A percentile compares a stretch with the other conserved stretches of the same genome.
phyloP scores from a whole-genome alignment of 441 rosid genomes.

The Aquilaria agallochum region DNA sequence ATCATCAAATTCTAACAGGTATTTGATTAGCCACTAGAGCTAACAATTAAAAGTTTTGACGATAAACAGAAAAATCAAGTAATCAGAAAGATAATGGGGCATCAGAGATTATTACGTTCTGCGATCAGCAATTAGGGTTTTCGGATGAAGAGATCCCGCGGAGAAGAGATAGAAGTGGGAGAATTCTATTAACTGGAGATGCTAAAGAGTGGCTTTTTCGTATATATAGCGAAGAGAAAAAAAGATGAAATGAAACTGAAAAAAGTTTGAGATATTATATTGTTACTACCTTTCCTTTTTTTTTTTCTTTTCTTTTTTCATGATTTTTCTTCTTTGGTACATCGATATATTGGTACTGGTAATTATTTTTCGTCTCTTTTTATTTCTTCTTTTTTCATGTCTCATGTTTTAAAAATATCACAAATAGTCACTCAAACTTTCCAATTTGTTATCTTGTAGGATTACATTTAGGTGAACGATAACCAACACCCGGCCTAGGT shows the following conservation, averaged over 20 bases:
- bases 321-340: too few relatives aligned
- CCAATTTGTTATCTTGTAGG: too few relatives aligned
- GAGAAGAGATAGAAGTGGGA: conserved; percentile 29
- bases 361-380: too few relatives aligned
- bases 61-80: conserved; percentile 30
- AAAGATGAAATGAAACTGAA: neutral
- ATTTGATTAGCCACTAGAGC: neutral
- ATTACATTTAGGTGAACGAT: too few relatives aligned
- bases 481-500: too few relatives aligned
- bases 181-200: conserved; percentile 22
- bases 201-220: conserved; percentile 18
- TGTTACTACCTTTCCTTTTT: neutral
- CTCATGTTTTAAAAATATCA: too few relatives aligned
- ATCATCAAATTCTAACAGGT: conserved; percentile 5
- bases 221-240: conserved; percentile 14
- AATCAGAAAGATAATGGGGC: conserved; percentile 10
- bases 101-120: neutral
- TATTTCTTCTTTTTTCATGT: too few relatives aligned
- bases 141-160: conserved; percentile 31
- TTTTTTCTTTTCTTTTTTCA: too few relatives aligned
- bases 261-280: neutral
- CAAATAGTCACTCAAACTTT: too few relatives aligned
- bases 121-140: conserved; percentile 43
- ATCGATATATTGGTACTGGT: too few relatives aligned
- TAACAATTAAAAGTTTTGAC: neutral